Conservation (phyloP, 2,329 filamentous ascomycete species). For the Didymella lethalis region DNA sequence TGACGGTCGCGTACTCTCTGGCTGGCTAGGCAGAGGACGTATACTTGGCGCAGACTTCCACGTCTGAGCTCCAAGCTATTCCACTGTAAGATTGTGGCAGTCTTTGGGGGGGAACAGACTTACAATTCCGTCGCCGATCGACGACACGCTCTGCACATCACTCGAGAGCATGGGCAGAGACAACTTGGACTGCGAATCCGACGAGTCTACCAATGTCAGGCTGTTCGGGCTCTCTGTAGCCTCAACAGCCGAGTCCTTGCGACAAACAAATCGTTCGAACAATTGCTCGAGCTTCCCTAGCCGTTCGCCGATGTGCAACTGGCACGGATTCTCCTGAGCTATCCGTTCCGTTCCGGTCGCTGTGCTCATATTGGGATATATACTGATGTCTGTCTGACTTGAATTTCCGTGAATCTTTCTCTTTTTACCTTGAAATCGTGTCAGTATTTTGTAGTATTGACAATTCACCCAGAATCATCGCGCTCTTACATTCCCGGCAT, state of each 20-base stretch:
- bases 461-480: slow-evolving; percentile 1
- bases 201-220: slow-evolving; percentile 31
- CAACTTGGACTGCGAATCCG: slow-evolving; percentile 32
- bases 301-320: slow-evolving; percentile 44
- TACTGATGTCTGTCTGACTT: slow-evolving; percentile 25
- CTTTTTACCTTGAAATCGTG: slow-evolving; percentile 41
- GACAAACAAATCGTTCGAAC: slow-evolving; percentile 48
- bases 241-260: slow-evolving; percentile 32
- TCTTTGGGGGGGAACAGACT: slow-evolving; percentile 18
- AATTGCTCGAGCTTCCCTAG: slow-evolving; percentile 47
- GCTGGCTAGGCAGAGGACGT: slow-evolving; percentile 32
- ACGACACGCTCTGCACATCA: slow-evolving; percentile 38
- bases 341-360: slow-evolving; percentile 23
- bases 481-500: slow-evolving; percentile 48
- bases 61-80: slow-evolving; percentile 40
- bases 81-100: slow-evolving; percentile 18
- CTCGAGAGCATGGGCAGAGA: slow-evolving; percentile 31
- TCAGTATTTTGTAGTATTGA: slow-evolving; percentile 19
- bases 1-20: slow-evolving; percentile 18
- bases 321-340: slow-evolving; percentile 34
- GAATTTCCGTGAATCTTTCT: slow-evolving; percentile 32
- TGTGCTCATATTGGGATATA: slow-evolving; percentile 24
- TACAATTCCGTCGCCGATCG: slow-evolving; percentile 44
- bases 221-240: slow-evolving; percentile 26
- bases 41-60: slow-evolving; percentile 45